phyloP scores from a whole-genome alignment of 2,329 filamentous ascomycete genomes.

The Pyrenochaeta sp. region DNA sequence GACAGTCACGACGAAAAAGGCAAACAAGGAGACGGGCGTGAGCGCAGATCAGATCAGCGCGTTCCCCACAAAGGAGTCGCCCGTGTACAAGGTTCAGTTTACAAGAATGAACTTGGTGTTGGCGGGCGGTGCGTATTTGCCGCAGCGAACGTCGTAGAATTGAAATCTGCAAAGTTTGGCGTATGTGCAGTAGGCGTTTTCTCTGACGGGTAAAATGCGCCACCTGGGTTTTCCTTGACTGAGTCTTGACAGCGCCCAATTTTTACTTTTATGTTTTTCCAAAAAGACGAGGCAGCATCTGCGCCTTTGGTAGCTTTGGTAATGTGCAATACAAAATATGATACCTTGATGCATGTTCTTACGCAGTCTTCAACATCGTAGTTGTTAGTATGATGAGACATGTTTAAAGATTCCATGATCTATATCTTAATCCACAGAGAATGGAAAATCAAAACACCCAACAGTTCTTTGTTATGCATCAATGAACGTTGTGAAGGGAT shows the following conservation, averaged over 20 bases:
- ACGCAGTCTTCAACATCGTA: too few species aligned
- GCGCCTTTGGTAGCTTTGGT: too few species aligned
- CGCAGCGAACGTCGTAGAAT: conserved; percentile 34
- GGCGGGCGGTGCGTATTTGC: conserved; percentile 77
- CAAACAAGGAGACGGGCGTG: conserved; percentile 87
- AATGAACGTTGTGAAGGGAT: neutral
- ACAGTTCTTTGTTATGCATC: neutral
- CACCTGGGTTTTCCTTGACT: neutral
- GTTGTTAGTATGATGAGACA: too few species aligned
- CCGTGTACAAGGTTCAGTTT: conserved; percentile 91
- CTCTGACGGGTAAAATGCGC: neutral
- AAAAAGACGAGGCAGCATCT: too few species aligned
- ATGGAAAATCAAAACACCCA: too few species aligned
- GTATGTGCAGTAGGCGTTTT: neutral
- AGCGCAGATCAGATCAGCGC: conserved; percentile 93
- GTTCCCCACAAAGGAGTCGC: conserved; percentile 95
- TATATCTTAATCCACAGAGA: too few species aligned
- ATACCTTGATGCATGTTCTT: too few species aligned
- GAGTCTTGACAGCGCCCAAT: too few species aligned
- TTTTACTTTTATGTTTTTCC: too few species aligned
- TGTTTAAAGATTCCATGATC: too few species aligned
- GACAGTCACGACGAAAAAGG: conserved; percentile 66
- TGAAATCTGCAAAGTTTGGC: neutral
- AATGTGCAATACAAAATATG: too few species aligned
- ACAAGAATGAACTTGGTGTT: conserved; percentile 95